Evolutionary conservation across 148 eudicot species (phyloP).

Genomic region (Vaccinium darrowii): DNA sequence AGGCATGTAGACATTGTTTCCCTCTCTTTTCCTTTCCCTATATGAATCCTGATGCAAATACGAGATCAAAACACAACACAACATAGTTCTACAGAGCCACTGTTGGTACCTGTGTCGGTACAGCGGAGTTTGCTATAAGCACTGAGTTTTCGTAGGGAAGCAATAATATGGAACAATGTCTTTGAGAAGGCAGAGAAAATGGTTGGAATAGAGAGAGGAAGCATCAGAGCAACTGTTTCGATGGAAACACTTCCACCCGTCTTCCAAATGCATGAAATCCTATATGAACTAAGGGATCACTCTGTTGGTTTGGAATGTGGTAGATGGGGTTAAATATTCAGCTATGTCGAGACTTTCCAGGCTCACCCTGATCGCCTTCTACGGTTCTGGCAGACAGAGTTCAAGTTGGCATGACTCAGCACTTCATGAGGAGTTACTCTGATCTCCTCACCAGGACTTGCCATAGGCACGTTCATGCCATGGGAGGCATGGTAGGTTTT

Average conservation of each 20-base stretch:
- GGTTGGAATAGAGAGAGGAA: constrained; percentile 71
- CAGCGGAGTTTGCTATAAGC: neutral
- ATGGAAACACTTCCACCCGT: constrained; percentile 87
- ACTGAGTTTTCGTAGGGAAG: constrained; percentile 49
- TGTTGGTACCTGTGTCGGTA: neutral
- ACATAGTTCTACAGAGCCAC: neutral
- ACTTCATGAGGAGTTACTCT: constrained; percentile 79
- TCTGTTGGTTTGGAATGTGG: constrained; percentile 82
- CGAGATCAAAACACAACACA: neutral
- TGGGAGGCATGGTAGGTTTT: constrained; percentile 81
- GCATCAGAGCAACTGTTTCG: constrained; percentile 76
- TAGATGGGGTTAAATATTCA: constrained; percentile 86
- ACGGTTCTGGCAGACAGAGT: constrained; percentile 52
- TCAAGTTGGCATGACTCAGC: constrained; percentile 71
- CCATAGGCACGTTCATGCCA: constrained; percentile 79
- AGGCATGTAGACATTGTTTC: neutral
- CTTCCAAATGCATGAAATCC: constrained; percentile 82
- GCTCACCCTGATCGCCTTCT: constrained; percentile 66
- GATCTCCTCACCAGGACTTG: constrained; percentile 79
- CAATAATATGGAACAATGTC: constrained; percentile 72
- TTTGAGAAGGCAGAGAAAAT: constrained; percentile 64
- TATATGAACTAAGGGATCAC: constrained; percentile 71
- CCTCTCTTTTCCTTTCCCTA: neutral
- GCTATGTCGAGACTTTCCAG: constrained; percentile 82
- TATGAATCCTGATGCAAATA: neutral